phyloP scores from a whole-genome alignment of 805 yeast genomes.

The Jamesozyma gamospora region DNA sequence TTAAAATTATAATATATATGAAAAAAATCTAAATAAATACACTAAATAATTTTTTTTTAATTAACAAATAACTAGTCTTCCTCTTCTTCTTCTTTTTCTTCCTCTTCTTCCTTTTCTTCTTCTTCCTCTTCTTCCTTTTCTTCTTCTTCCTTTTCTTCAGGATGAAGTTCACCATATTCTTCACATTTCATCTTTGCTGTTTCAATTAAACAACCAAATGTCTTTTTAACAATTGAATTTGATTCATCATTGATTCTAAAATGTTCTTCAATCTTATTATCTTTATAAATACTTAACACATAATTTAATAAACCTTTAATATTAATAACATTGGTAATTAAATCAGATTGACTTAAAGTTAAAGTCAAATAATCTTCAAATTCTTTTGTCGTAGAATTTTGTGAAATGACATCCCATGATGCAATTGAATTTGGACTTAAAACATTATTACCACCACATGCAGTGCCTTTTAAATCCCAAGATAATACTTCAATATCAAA shows the following conservation, averaged over 20 bases:
- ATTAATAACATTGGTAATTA: conserved; percentile 28
- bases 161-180: conserved; percentile 9
- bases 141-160: neutral
- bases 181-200: conserved; percentile 5
- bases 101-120: no score
- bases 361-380: conserved; percentile 33
- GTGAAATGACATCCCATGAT: conserved; percentile 14
- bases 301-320: conserved; percentile 32
- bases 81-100: no score
- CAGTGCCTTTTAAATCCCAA: conserved; percentile 10
- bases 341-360: conserved; percentile 33
- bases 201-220: conserved; percentile 3
- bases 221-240: conserved; percentile 4
- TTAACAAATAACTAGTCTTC: no score
- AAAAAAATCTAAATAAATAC: no score
- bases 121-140: neutral
- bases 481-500: conserved; percentile 10
- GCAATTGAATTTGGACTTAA: conserved; percentile 14
- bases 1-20: no score
- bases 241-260: conserved; percentile 7
- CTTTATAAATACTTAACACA: conserved; percentile 26
- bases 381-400: conserved; percentile 8
- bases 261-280: conserved; percentile 9
- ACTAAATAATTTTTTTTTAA: no score
- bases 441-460: conserved; percentile 10